Evolutionary conservation across 2,329 filamentous ascomycete species (phyloP), one percentile per base, ranked within the genome.

Genomic region (Diaporthe citrichinensis): DNA sequence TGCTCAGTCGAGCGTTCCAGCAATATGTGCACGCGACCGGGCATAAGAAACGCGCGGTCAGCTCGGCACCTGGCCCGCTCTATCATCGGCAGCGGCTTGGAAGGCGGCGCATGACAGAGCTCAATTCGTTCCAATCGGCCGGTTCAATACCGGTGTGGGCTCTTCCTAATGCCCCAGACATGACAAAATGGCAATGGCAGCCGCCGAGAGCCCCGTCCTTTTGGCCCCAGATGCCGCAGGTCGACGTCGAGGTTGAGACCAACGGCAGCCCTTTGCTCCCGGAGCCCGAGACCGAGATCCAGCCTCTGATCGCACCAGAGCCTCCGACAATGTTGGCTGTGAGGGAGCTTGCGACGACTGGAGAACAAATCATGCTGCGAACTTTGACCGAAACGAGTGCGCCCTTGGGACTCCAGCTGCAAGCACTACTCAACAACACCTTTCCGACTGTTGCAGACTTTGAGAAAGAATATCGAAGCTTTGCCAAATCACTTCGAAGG

Each of bases 81-180:
- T 90, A 92, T 81, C 87, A 85, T 79, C 86, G 88, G 41, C 88
- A 88, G 41, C 86, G 90, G 9, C 79, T 88, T 28, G 88, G 89
- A 49, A 90, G 86, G 80, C 86, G 90, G 73, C 87, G 86, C 71
- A 90, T 91, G 85, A 88, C 87, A 28, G 89, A 86, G 71, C 81
- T 90, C 75, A 84, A 84, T 73, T 80, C 84, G 25, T 83, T 88
- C 73, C 84, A 87, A 36, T 80, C 84, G 12, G 80, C 85, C 31
- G 78, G 83, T 10, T 83, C 82, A 25, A 81, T 84, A 23, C 84
- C 86, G 2, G 80, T 84, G 9, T 91, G 89, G 90, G 84, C 85
- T 0, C 84, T 90, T 61, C 83, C 86, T 17, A 83, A 85, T 34
- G 81, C 86, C 1, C 81, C 85, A 8, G 85, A 87, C 71, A 80